Conservation (phyloP, 2,329 filamentous ascomycete species). For the Clonostachys rosea region DNA sequence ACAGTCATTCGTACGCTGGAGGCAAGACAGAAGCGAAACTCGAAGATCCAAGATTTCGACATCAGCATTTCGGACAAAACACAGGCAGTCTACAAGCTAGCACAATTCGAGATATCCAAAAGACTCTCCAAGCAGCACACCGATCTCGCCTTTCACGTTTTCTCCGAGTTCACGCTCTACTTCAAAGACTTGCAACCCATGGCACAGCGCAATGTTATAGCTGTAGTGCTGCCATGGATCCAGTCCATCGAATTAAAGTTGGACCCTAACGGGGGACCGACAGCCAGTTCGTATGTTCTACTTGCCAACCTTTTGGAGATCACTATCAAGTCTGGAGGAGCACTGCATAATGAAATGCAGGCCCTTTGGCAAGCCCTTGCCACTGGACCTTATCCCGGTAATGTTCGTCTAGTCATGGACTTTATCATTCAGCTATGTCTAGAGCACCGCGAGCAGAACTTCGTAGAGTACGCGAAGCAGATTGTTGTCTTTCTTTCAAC, state of each 20-base stretch:
- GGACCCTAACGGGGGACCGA: constrained; percentile 87
- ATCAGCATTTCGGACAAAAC: constrained; percentile 99
- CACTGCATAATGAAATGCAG: constrained; percentile 93
- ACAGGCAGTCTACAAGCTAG: constrained; percentile 94
- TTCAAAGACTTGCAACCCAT: constrained; percentile 83
- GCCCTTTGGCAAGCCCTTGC: constrained; percentile 95
- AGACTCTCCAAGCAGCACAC: constrained; percentile 83
- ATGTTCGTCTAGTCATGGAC: constrained; percentile 89
- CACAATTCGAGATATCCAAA: constrained; percentile 95
- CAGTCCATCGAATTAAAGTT: constrained; percentile 90
- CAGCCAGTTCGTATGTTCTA: constrained; percentile 88
- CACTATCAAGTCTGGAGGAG: constrained; percentile 84
- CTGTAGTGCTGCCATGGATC: constrained; percentile 92
- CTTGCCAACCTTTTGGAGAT: constrained; percentile 94
- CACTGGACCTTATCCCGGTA: constrained; percentile 86
- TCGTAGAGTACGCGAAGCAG: constrained; percentile 96
- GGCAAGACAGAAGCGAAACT: constrained; percentile 71
- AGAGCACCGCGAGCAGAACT: constrained; percentile 93
- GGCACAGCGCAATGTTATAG: constrained; percentile 89
- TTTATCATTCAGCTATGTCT: constrained; percentile 95
- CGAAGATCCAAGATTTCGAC: constrained; percentile 93
- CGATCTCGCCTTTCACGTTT: constrained; percentile 86
- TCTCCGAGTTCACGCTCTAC: constrained; percentile 91
- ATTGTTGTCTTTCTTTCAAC: constrained; percentile 95
- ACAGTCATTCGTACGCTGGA: constrained; percentile 77